Base-by-base conservation (phyloP, 2,329 filamentous ascomycete genomes). In the Rhynchosporium secalis region DNA sequence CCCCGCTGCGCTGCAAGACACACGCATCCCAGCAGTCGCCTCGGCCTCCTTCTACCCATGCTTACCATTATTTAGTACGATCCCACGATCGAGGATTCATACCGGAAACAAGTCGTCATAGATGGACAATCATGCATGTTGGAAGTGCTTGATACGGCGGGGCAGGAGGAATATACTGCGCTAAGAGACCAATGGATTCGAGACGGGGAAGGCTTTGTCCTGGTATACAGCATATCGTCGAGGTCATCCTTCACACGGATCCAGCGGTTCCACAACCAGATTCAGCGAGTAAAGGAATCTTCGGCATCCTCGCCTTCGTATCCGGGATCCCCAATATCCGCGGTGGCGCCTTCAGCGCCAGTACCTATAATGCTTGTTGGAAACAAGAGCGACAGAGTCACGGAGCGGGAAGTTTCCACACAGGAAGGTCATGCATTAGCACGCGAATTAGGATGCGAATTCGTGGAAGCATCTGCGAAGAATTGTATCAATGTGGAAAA, bases 401-500 rank as follows among this genome's bases (percentile, higher is more conserved):
- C 94, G 33, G 95, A 98, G 78, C 87, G 95, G 68, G 94, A 97
- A 74, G 95, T 98, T 3, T 97, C 93, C 2, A 96, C 93, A 56
- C 95, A 98, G 76, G 95, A 99, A 78, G 95, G 95, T 15, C 90
- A 92, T 69, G 92, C 93, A 58, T 80, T 98, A 45, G 94, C 95
- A 60, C 90, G 93, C 72, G 92, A 97, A 72, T 81, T 99, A 45
- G 92, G 92, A 66, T 98, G 95, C 78, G 93, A 97, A 71, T 98
- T 98, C 72, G 92, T 97, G 70, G 94, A 98, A 77, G 93, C 94
- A 1, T 97, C 93, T 6, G 94, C 94, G 41, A 97, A 97, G 80
- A 97, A 96, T 76, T 96, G 93, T 79, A 92, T 97, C 81, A 97
- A 98, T 73, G 94, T 97, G 59, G 95, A 96, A 77, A 98, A 96